These are phyloP conservation scores for Leccinum pachyderme DNA, from an alignment of 1,284 basidiomycete species.

Conservation along the genomic window DNA sequence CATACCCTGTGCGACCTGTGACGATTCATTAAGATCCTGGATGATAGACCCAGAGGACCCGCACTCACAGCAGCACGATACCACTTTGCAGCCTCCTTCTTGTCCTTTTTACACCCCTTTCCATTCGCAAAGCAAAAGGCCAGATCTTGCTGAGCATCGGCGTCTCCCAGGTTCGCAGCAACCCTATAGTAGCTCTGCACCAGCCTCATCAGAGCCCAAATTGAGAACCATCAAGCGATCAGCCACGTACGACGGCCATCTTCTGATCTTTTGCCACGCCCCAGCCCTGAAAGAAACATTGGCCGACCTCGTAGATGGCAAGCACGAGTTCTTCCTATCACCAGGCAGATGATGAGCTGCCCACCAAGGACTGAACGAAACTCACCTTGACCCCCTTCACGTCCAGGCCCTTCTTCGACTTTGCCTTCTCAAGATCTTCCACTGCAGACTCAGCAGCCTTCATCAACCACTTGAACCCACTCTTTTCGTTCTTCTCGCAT, in stretches of 20 bases:
- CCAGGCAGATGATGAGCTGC: neutral
- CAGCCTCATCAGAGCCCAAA: constrained; percentile 1
- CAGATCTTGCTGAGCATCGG: constrained; percentile 83
- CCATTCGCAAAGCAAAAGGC: constrained; percentile 85
- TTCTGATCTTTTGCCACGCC: constrained; percentile 82
- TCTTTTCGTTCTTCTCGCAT: constrained; percentile 70
- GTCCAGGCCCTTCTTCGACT: constrained; percentile 40
- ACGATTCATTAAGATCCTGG: constrained; percentile 1
- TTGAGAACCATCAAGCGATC: constrained; percentile 1
- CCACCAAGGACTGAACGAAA: neutral
- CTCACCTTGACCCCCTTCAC: constrained; percentile 43
- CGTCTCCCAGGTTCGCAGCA: constrained; percentile 81
- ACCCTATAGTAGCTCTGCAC: constrained; percentile 79
- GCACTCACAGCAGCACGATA: constrained; percentile 77
- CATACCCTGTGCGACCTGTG: constrained; percentile 68
- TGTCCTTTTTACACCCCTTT: constrained; percentile 87
- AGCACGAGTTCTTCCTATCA: constrained; percentile 75
- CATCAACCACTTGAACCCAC: constrained; percentile 81
- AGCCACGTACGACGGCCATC: constrained; percentile 71
- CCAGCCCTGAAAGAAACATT: constrained; percentile 92
- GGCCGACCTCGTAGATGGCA: constrained; percentile 89
- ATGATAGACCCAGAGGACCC: neutral
- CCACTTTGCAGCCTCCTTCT: constrained; percentile 85
- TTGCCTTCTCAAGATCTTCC: constrained; percentile 67
- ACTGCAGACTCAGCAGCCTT: constrained; percentile 81